Conservation (phyloP, 257 asterid species). For the Nemophila menziesii region DNA sequence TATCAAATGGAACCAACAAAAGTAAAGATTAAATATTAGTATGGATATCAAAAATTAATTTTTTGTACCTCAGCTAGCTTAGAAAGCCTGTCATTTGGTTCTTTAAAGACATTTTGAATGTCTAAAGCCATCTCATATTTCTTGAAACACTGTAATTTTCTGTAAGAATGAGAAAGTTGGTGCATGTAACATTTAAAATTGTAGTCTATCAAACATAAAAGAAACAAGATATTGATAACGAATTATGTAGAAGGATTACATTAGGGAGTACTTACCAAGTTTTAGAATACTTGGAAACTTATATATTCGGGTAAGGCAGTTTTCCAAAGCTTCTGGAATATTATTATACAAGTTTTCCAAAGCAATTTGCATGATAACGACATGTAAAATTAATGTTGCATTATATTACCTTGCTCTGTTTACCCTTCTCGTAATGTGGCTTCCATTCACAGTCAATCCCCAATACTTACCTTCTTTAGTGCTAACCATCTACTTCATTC, state of each 20-base stretch:
- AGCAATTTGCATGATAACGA: constrained; percentile 94
- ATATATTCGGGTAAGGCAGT: constrained; percentile 60
- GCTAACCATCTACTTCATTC: constrained; percentile 45
- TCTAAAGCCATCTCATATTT: constrained; percentile 85
- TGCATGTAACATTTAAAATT: constrained; percentile 72
- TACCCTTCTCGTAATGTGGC: constrained; percentile 76
- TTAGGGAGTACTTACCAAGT: constrained; percentile 48
- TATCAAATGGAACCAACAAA: constrained; percentile 16
- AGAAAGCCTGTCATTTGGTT: constrained; percentile 77
- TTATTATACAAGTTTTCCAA: constrained; percentile 54
- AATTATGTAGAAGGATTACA: too few species aligned
- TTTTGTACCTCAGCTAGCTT: constrained; percentile 69
- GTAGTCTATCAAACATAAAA: constrained; percentile 44
- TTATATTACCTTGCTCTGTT: constrained; percentile 52
- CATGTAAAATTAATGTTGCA: constrained; percentile 36
- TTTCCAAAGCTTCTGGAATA: constrained; percentile 50
- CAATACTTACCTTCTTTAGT: constrained; percentile 67
- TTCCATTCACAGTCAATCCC: constrained; percentile 98
- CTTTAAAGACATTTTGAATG: constrained; percentile 80
- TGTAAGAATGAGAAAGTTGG: constrained; percentile 74
- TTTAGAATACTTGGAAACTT: constrained; percentile 74
- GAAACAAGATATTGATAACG: background rate
- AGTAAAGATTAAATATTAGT: constrained; percentile 6
- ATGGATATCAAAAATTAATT: background rate
- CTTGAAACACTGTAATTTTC: constrained; percentile 61